phyloP scores from a whole-genome alignment of 345 rosid species.

The Syzygium oleosum region DNA sequence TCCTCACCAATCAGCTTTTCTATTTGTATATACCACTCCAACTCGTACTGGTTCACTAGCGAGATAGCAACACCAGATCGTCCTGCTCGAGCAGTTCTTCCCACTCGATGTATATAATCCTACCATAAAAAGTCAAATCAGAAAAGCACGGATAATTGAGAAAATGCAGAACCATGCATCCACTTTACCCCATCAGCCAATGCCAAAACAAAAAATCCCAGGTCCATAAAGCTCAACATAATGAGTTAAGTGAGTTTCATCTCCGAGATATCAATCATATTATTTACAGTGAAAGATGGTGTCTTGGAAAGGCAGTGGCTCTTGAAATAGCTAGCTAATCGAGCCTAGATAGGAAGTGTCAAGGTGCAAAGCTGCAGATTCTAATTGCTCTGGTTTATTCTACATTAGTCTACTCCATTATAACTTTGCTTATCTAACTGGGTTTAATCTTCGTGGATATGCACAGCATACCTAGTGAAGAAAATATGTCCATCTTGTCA shows the following conservation, averaged over 20 bases:
- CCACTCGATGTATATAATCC: slow-evolving; percentile 91
- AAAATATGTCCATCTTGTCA: not conserved
- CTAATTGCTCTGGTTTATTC: not conserved
- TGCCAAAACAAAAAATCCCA: not conserved
- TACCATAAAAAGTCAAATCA: slow-evolving; percentile 14
- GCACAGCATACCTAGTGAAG: not conserved
- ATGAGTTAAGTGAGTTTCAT: not conserved
- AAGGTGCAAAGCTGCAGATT: not conserved
- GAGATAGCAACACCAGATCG: slow-evolving; percentile 92
- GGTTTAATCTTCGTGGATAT: not conserved
- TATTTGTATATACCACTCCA: slow-evolving; percentile 88
- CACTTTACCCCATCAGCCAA: not conserved
- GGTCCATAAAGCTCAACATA: not conserved
- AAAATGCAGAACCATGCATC: not conserved
- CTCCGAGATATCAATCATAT: not conserved
- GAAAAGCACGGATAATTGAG: not conserved
- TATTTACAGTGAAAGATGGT: not conserved
- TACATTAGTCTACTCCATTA: not conserved
- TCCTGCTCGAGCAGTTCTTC: slow-evolving; percentile 97
- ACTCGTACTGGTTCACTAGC: slow-evolving; percentile 79
- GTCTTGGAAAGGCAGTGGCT: not conserved
- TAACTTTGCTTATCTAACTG: not conserved
- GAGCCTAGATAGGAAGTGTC: not conserved
- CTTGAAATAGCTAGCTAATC: not conserved
- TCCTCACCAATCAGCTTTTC: slow-evolving; percentile 78